Evolutionary conservation across 176 grass and related monocot genomes (phyloP).

Genomic region (Rhipidocladum racemiflorum): DNA sequence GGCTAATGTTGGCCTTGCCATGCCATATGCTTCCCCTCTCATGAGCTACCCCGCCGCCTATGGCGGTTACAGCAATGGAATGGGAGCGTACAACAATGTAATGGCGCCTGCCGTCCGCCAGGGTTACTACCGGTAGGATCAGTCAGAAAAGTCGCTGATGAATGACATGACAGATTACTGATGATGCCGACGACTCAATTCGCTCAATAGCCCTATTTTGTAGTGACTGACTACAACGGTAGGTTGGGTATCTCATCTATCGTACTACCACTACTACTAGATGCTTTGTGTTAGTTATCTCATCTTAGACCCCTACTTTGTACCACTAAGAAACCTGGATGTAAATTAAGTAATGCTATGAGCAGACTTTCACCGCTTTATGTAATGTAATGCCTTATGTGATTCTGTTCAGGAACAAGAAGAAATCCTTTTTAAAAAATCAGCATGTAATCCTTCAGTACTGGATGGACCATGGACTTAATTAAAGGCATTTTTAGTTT

Average conservation of each 20-base stretch:
- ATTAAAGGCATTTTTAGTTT: constrained; percentile 26
- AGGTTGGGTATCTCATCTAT: constrained; percentile 50
- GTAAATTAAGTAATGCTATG: constrained; percentile 45
- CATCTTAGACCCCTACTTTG: constrained; percentile 56
- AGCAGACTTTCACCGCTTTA: not conserved
- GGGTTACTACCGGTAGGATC: constrained; percentile 73
- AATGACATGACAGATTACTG: constrained; percentile 68
- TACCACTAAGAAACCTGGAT: constrained; percentile 53
- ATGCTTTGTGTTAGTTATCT: constrained; percentile 47
- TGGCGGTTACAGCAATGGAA: constrained; percentile 49
- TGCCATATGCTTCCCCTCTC: constrained; percentile 64
- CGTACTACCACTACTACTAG: constrained; percentile 50
- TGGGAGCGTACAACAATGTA: constrained; percentile 55
- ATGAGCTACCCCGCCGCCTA: constrained; percentile 65
- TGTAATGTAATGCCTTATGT: constrained; percentile 12
- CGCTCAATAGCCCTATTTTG: constrained; percentile 67
- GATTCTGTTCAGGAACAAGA: constrained; percentile 29
- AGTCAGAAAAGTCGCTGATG: constrained; percentile 45
- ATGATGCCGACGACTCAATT: constrained; percentile 42
- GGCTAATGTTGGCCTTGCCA: constrained; percentile 40
- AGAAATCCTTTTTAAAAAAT: constrained; percentile 2
- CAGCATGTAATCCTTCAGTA: constrained; percentile 45
- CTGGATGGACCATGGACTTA: constrained; percentile 42
- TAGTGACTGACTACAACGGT: constrained; percentile 80
- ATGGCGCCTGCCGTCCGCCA: constrained; percentile 66